phyloP scores from a whole-genome alignment of 306 rosid species.

The Quercus wislizeni region DNA sequence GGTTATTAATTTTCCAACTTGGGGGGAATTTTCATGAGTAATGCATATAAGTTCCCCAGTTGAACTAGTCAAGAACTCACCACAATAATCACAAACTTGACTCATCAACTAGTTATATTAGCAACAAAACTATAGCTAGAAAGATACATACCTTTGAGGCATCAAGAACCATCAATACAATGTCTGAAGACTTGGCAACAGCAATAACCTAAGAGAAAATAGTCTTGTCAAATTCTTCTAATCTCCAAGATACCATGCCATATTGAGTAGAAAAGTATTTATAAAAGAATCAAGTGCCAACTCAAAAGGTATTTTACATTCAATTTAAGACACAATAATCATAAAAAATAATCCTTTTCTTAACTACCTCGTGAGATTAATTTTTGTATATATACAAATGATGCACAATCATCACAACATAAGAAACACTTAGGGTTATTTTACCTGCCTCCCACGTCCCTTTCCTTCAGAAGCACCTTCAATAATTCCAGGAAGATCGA shows the following conservation, averaged over 20 bases:
- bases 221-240: constrained; percentile 13
- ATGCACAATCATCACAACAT: constrained; percentile 9
- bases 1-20: background rate
- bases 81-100: background rate
- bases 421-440: constrained; percentile 15
- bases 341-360: background rate
- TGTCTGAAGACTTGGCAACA: constrained; percentile 97
- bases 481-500: constrained; percentile 99
- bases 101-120: constrained; percentile 19
- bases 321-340: background rate
- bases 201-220: constrained; percentile 85
- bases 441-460: constrained; percentile 99
- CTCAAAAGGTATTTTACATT: background rate
- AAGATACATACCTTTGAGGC: constrained; percentile 82
- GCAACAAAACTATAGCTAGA: constrained; percentile 4
- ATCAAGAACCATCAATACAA: constrained; percentile 96
- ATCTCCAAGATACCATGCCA: constrained; percentile 16
- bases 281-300: background rate
- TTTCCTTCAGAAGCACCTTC: constrained; percentile 99
- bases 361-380: background rate
- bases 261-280: constrained; percentile 4
- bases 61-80: background rate
- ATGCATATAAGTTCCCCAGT: background rate
- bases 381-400: background rate
- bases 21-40: background rate